These are phyloP conservation scores for Aspergillus sergii DNA, from an alignment of 2,329 filamentous ascomycete genomes.

Conservation along the genomic window DNA sequence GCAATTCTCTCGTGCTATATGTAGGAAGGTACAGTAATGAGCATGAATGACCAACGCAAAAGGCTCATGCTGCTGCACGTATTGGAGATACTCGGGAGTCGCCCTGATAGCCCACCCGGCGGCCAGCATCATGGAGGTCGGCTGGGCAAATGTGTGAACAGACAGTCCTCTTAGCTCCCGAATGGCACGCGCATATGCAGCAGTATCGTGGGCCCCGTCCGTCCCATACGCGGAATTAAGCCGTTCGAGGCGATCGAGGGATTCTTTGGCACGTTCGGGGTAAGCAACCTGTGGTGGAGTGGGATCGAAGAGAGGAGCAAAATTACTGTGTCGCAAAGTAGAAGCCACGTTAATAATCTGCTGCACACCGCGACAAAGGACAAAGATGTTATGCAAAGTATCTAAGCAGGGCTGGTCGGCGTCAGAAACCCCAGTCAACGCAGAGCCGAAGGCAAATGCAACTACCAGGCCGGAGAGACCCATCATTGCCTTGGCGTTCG, in stretches of 20 bases:
- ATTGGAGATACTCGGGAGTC: slow-evolving; percentile 16
- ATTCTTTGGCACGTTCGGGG: not conserved
- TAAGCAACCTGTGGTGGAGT: not conserved
- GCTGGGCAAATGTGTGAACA: not conserved
- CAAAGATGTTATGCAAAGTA: slow-evolving; percentile 7
- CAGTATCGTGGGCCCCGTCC: not conserved
- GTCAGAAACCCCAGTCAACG: slow-evolving; percentile 9
- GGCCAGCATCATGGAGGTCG: slow-evolving; percentile 5
- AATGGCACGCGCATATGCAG: not conserved
- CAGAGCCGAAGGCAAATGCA: slow-evolving; percentile 25
- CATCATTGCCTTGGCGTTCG: not conserved
- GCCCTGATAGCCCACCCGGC: slow-evolving; percentile 26
- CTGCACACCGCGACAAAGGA: slow-evolving; percentile 11
- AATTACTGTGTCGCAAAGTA: not conserved
- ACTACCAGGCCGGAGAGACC: slow-evolving; percentile 17
- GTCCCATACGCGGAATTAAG: not conserved
- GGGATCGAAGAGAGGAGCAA: not conserved
- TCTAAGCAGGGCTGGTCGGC: slow-evolving; percentile 5
- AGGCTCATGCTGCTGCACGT: slow-evolving; percentile 16
- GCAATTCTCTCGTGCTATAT: slow-evolving; percentile 23
- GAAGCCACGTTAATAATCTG: slow-evolving; percentile 1
- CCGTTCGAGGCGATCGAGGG: not conserved
- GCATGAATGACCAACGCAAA: slow-evolving; percentile 25
- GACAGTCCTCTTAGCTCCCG: not conserved
- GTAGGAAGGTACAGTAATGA: slow-evolving; percentile 26